These are phyloP conservation scores for Penicillium manginii DNA, from an alignment of 495 filamentous ascomycete genomes.

Conservation along the genomic window DNA sequence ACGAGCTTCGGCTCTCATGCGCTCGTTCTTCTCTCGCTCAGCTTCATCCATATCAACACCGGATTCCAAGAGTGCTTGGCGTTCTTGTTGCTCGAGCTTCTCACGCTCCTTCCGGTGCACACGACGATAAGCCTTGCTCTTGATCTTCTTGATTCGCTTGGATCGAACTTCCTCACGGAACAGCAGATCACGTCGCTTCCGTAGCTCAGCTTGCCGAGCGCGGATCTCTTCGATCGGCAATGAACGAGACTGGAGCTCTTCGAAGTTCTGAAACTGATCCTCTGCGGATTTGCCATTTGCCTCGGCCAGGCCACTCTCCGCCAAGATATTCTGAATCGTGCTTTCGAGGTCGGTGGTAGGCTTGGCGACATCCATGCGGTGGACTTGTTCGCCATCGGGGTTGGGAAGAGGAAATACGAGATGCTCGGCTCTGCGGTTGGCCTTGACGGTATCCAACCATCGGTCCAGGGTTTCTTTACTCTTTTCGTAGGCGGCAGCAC, in stretches of 20 bases:
- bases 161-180: slow-evolving; percentile 89
- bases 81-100: slow-evolving; percentile 70
- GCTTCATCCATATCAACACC: slow-evolving; percentile 74
- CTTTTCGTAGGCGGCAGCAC: slow-evolving; percentile 84
- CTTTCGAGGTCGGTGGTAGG: slow-evolving; percentile 81
- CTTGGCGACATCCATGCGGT: slow-evolving; percentile 50
- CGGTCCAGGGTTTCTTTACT: slow-evolving; percentile 87
- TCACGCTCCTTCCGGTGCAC: slow-evolving; percentile 88
- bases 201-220: slow-evolving; percentile 72
- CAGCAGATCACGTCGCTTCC: slow-evolving; percentile 78
- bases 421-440: slow-evolving; percentile 90
- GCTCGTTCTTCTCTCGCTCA: slow-evolving; percentile 78
- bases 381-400: slow-evolving; percentile 55
- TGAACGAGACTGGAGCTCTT: slow-evolving; percentile 68
- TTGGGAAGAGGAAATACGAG: slow-evolving; percentile 87
- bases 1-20: slow-evolving; percentile 79
- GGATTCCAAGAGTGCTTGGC: slow-evolving; percentile 66
- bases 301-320: slow-evolving; percentile 78
- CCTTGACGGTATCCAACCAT: slow-evolving; percentile 94
- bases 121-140: slow-evolving; percentile 89
- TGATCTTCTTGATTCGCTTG: slow-evolving; percentile 97
- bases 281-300: slow-evolving; percentile 63
- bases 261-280: slow-evolving; percentile 66
- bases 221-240: slow-evolving; percentile 72
- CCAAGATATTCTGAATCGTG: slow-evolving; percentile 82